Evolutionary conservation across 2,329 filamentous ascomycete genomes (phyloP).

Genomic region (Podosphaera xanthii): DNA sequence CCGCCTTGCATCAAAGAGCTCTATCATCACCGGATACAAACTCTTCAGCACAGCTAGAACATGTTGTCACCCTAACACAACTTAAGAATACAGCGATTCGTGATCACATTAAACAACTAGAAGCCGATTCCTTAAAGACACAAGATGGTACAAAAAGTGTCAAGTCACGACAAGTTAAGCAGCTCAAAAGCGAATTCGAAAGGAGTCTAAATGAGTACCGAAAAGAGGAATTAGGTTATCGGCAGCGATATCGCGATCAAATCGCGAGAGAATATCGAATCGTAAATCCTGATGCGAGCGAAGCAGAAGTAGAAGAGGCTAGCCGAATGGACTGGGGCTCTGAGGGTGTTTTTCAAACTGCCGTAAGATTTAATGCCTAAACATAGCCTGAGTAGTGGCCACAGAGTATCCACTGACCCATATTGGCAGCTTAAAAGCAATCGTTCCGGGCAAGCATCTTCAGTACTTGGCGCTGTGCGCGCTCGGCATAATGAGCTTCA

Average conservation of each 20-base stretch:
- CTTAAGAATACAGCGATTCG: constrained; percentile 53
- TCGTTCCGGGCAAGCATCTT: constrained; percentile 48
- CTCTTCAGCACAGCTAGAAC: constrained; percentile 30
- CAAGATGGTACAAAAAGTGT: constrained; percentile 33
- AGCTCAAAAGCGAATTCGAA: constrained; percentile 53
- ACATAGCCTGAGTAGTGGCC: not conserved
- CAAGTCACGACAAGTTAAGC: constrained; percentile 50
- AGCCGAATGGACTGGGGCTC: constrained; percentile 50
- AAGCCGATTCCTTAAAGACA: constrained; percentile 44
- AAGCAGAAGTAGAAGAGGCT: constrained; percentile 47
- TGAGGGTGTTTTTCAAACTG: constrained; percentile 63
- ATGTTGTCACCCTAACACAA: constrained; percentile 46
- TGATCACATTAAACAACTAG: constrained; percentile 55
- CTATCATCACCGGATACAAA: constrained; percentile 39
- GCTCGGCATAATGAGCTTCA: constrained; percentile 67
- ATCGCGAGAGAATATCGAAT: constrained; percentile 63
- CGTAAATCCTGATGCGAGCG: constrained; percentile 59
- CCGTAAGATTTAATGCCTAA: constrained; percentile 29
- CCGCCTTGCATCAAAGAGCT: constrained; percentile 46
- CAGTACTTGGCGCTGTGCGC: constrained; percentile 55
- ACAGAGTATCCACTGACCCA: constrained; percentile 5
- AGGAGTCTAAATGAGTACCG: constrained; percentile 48
- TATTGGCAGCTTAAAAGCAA: constrained; percentile 43
- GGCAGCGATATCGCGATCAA: constrained; percentile 49
- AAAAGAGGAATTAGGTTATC: constrained; percentile 47